These are phyloP conservation scores for Nicotiana tomentosiformis DNA, from an alignment of 257 asterid species.

Conservation along the genomic window DNA sequence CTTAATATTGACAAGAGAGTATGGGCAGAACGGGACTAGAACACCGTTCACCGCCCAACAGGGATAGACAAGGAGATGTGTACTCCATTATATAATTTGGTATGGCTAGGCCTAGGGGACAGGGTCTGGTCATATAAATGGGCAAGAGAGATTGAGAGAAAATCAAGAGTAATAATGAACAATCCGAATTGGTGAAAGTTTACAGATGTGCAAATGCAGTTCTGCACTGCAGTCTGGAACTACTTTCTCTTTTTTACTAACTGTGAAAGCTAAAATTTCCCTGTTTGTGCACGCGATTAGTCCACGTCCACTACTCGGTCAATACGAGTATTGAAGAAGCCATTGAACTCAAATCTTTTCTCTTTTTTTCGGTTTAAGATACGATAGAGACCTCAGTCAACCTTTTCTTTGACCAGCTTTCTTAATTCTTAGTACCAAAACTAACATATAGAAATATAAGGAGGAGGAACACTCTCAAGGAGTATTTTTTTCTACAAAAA, in stretches of 20 bases:
- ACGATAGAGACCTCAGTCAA: not conserved
- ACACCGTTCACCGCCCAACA: not conserved
- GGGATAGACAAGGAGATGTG: not conserved
- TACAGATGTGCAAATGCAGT: not conserved
- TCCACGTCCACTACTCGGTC: not conserved
- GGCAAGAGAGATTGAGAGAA: not conserved
- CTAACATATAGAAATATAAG: too few relatives aligned
- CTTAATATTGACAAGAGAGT: not conserved
- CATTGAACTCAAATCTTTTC: not conserved
- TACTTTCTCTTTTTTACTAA: not conserved
- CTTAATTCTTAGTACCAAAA: too few relatives aligned
- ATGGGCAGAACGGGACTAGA: not conserved
- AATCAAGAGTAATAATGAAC: not conserved
- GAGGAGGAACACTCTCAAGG: too few relatives aligned
- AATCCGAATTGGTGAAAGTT: not conserved
- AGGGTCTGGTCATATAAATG: not conserved
- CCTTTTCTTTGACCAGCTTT: not conserved
- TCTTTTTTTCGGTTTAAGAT: not conserved
- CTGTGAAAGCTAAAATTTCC: not conserved
- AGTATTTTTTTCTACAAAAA: too few relatives aligned
- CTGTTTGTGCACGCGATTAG: not conserved
- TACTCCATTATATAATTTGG: not conserved
- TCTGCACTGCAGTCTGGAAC: not conserved
- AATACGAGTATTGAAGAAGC: not conserved
- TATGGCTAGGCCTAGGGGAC: not conserved